phyloP scores from a whole-genome alignment of 441 rosid genomes.

The Mallotus repandus region DNA sequence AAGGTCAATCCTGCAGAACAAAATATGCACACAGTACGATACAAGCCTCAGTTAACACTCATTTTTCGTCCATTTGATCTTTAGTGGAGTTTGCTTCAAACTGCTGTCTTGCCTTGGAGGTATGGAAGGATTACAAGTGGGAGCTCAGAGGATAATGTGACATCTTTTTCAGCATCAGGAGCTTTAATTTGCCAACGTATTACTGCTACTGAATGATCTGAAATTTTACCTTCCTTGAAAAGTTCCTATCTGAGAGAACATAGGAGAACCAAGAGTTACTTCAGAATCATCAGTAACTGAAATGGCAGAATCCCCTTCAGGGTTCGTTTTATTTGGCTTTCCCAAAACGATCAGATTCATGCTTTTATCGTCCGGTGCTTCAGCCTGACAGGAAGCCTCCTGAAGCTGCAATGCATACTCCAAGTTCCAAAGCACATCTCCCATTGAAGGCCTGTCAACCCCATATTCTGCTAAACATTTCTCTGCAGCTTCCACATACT shows the following conservation, averaged over 20 bases:
- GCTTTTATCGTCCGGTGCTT: constrained; percentile 42
- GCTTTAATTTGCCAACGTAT: neutral
- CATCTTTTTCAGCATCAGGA: neutral
- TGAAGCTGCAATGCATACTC: constrained; percentile 88
- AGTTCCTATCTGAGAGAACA: constrained; percentile 28
- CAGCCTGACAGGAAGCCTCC: constrained; percentile 51
- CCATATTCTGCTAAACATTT: constrained; percentile 79
- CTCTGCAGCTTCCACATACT: constrained; percentile 77
- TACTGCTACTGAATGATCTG: neutral
- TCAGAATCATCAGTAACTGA: constrained; percentile 32
- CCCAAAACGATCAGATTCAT: constrained; percentile 25
- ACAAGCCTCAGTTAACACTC: neutral
- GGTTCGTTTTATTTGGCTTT: neutral
- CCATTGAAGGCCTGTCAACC: constrained; percentile 79
- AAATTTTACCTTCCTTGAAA: constrained; percentile 39
- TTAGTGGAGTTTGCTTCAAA: too few species aligned
- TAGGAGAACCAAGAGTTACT: constrained; percentile 25
- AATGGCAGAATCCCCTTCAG: neutral
- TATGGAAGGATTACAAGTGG: neutral
- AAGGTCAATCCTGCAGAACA: neutral
- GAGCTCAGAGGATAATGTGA: neutral
- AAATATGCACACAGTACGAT: neutral
- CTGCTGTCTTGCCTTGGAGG: neutral
- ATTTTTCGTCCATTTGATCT: neutral
- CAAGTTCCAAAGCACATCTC: constrained; percentile 89